Evolutionary conservation across 2,329 filamentous ascomycete genomes (phyloP).

Genomic region (Cadophora malorum): DNA sequence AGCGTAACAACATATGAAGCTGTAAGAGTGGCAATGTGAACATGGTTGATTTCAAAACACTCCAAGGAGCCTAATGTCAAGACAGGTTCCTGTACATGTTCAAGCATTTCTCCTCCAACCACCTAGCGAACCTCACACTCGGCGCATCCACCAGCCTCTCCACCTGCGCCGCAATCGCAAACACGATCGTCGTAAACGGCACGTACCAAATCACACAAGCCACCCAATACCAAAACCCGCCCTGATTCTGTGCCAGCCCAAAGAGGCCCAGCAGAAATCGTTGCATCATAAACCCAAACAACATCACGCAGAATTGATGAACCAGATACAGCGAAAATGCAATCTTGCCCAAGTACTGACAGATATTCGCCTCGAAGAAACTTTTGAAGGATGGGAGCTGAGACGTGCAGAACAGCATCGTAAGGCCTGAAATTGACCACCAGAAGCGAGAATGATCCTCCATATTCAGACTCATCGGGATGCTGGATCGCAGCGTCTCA

Average conservation of each 20-base stretch:
- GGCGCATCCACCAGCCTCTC: conserved; percentile 57
- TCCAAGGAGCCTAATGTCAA: neutral
- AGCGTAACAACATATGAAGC: too few species aligned
- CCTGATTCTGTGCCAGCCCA: conserved; percentile 20
- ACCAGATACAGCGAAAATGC: conserved; percentile 61
- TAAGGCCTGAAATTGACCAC: conserved; percentile 38
- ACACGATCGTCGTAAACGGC: conserved; percentile 47
- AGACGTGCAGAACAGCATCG: conserved; percentile 38
- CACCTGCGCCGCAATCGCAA: conserved; percentile 55
- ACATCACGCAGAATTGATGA: conserved; percentile 47
- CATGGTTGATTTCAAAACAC: too few species aligned
- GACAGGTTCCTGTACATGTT: conserved; percentile 32
- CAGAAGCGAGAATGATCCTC: conserved; percentile 37
- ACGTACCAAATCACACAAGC: conserved; percentile 33
- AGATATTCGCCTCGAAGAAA: conserved; percentile 55
- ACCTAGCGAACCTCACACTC: conserved; percentile 63
- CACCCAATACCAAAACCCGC: conserved; percentile 31
- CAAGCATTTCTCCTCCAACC: conserved; percentile 57
- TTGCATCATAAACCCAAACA: conserved; percentile 41
- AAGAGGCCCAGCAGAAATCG: conserved; percentile 23
- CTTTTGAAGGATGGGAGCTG: conserved; percentile 47
- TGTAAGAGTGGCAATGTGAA: too few species aligned
- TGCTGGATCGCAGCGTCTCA: conserved; percentile 31
- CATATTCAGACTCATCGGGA: conserved; percentile 31
- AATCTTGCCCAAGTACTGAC: conserved; percentile 61